Evolutionary conservation across 1,284 basidiomycete species (phyloP).

Genomic region (Puccinia triticina): DNA sequence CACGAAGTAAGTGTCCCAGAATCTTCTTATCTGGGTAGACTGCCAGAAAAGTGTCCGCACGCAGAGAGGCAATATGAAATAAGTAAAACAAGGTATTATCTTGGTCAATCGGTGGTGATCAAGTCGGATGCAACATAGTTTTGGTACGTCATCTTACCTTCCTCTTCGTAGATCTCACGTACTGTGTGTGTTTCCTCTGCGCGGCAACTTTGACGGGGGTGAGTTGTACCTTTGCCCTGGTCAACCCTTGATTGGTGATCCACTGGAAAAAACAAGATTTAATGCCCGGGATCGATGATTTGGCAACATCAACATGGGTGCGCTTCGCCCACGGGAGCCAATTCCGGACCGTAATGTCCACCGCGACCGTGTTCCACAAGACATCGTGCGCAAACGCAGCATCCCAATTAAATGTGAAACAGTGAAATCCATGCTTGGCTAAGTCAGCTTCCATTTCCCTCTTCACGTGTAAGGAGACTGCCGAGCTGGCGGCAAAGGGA

Average conservation of each 20-base stretch:
- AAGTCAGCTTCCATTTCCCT: slow-evolving; percentile 10
- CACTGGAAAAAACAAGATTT: slow-evolving; percentile 7
- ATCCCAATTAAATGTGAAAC: slow-evolving; percentile 12
- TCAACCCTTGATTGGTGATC: slow-evolving; percentile 2
- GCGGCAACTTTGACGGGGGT: neutral
- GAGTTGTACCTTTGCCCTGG: neutral
- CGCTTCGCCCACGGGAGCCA: neutral
- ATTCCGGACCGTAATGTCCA: neutral
- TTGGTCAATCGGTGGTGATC: neutral
- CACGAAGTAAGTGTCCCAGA: slow-evolving; percentile 6
- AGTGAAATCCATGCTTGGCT: neutral
- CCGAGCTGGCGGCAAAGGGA: neutral
- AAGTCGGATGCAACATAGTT: neutral
- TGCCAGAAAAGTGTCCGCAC: neutral
- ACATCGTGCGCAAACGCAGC: neutral
- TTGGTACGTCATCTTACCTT: slow-evolving; percentile 19
- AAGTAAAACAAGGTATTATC: neutral
- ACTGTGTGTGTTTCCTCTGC: neutral
- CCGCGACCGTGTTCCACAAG: neutral
- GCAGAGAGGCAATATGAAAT: neutral
- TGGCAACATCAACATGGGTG: neutral
- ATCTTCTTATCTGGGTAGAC: neutral
- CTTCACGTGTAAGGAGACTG: neutral
- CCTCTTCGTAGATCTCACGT: neutral
- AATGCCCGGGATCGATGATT: neutral